phyloP scores from a whole-genome alignment of 768 basidiomycete species.

The Serpula lacrymans region DNA sequence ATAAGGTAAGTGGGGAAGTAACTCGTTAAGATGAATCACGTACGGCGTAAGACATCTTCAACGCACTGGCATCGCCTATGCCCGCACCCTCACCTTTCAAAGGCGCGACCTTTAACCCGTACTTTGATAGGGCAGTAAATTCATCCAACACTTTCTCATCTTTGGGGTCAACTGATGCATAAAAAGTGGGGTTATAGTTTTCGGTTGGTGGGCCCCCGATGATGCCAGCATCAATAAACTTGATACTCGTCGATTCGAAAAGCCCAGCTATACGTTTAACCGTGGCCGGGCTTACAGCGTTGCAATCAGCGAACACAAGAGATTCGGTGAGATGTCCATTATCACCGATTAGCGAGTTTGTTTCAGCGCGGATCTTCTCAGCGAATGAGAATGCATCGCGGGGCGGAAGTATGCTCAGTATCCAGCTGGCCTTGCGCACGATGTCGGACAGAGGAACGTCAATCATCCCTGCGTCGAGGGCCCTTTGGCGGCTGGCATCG shows the following conservation, averaged over 20 bases:
- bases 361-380: conserved; percentile 17
- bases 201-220: conserved; percentile 53
- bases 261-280: conserved; percentile 44
- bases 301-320: conserved; percentile 52
- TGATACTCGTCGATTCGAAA: conserved; percentile 36
- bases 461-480: conserved; percentile 48
- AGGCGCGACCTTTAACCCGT: conserved; percentile 44
- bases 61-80: conserved; percentile 55
- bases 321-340: background rate
- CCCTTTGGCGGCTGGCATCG: conserved; percentile 44
- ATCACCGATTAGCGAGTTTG: conserved; percentile 5
- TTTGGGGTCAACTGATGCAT: conserved; percentile 42
- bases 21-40: conserved; percentile 23
- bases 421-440: conserved; percentile 34
- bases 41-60: conserved; percentile 66
- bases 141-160: conserved; percentile 30
- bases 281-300: conserved; percentile 53
- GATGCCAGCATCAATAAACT: conserved; percentile 55
- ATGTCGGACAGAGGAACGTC: conserved; percentile 38
- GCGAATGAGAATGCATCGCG: conserved; percentile 48
- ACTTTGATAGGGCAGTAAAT: conserved; percentile 39
- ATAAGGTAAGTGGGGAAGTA: background rate
- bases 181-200: conserved; percentile 50
- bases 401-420: conserved; percentile 59
- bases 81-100: conserved; percentile 46